Evolutionary conservation across 2,329 filamentous ascomycete species (phyloP).

Genomic region (Blastomyces gilchristii): DNA sequence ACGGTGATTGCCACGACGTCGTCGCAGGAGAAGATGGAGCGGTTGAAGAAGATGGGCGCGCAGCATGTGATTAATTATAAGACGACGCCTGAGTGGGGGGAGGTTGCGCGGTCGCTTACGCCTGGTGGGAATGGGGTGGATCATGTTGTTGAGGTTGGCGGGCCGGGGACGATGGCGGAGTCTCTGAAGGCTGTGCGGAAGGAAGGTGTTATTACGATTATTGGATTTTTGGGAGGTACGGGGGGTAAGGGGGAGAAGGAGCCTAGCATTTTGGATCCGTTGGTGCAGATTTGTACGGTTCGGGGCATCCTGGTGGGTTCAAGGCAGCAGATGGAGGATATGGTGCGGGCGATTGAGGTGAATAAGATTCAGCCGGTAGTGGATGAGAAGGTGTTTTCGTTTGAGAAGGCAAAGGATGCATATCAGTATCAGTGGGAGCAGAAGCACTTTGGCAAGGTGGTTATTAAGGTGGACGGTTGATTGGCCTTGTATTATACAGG

Average conservation of each 20-base stretch:
- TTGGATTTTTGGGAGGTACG: constrained; percentile 47
- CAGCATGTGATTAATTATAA: constrained; percentile 53
- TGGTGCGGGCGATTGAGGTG: constrained; percentile 49
- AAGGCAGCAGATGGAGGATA: constrained; percentile 47
- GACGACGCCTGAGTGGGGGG: constrained; percentile 49
- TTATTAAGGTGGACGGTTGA: constrained; percentile 29
- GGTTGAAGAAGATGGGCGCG: constrained; percentile 47
- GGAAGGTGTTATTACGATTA: constrained; percentile 47
- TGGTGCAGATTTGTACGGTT: constrained; percentile 45
- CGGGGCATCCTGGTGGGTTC: constrained; percentile 49
- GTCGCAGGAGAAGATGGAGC: constrained; percentile 44
- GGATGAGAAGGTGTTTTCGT: constrained; percentile 46
- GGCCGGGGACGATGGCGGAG: constrained; percentile 49
- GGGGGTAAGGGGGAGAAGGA: constrained; percentile 32
- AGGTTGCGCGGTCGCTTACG: constrained; percentile 42
- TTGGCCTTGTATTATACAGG: no score
- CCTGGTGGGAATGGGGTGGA: constrained; percentile 48
- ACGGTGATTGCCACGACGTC: constrained; percentile 51
- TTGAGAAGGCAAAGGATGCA: constrained; percentile 44
- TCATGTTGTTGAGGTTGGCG: constrained; percentile 57
- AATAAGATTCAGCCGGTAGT: constrained; percentile 51
- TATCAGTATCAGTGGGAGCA: constrained; percentile 44
- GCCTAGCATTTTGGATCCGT: constrained; percentile 43
- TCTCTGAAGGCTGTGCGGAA: constrained; percentile 45
- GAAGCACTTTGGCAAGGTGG: constrained; percentile 48